Evolutionary conservation across 805 yeast species (phyloP).

Genomic region (Metschnikowia arizonensis): DNA sequence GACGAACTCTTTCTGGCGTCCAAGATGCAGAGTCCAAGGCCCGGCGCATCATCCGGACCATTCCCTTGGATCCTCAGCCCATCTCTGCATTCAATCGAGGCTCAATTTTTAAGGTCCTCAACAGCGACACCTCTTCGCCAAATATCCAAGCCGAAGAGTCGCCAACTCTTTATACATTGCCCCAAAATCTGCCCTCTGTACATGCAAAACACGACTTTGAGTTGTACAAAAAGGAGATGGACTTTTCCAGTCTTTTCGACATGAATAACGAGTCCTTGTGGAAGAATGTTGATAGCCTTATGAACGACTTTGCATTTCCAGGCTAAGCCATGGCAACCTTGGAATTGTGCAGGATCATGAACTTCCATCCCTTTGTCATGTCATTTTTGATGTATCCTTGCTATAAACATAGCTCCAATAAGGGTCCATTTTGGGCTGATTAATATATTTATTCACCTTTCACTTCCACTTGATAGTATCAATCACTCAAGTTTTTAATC

Average conservation of each 20-base stretch:
- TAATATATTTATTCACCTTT: not conserved
- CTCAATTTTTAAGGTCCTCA: conserved; percentile 36
- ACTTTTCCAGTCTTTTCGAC: conserved; percentile 37
- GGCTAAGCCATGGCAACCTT: conserved; percentile 26
- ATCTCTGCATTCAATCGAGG: conserved; percentile 45
- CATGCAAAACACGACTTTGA: not conserved
- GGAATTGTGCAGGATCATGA: not conserved
- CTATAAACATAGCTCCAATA: too few relatives aligned
- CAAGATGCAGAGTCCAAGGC: conserved; percentile 69
- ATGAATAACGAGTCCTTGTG: conserved; percentile 53
- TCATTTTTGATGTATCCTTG: too few relatives aligned
- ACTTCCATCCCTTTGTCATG: not conserved
- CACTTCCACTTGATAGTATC: not conserved
- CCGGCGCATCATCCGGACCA: conserved; percentile 67
- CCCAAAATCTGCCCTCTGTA: not conserved
- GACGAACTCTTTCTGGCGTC: conserved; percentile 50
- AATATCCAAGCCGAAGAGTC: conserved; percentile 4
- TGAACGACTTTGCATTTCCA: conserved; percentile 91
- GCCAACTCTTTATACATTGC: not conserved
- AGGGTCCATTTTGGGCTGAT: not conserved
- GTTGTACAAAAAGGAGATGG: not conserved
- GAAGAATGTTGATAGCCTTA: conserved; percentile 83
- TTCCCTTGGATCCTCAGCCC: conserved; percentile 82
- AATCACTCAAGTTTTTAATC: too few relatives aligned
- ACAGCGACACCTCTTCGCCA: conserved; percentile 34